phyloP scores from a whole-genome alignment of 192 early-diverging fungal species.

The Coemansia asiatica region DNA sequence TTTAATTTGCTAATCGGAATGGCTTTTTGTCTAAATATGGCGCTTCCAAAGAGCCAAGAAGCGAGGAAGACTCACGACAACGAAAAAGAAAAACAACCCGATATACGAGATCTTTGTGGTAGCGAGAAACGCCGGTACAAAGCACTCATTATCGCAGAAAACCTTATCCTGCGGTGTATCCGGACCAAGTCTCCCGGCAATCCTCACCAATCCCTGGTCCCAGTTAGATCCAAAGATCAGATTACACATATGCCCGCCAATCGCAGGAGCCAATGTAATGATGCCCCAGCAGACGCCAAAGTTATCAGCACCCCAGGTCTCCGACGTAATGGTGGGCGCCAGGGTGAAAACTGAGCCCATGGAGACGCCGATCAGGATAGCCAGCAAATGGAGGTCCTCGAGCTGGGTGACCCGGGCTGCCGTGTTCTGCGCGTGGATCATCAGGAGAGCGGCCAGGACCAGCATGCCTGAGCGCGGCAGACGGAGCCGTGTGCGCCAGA shows the following conservation, averaged over 20 bases:
- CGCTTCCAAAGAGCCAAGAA: conserved; percentile 14
- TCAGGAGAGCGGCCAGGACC: conserved; percentile 27
- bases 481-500: conserved; percentile 43
- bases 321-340: conserved; percentile 50
- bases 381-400: conserved; percentile 37
- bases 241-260: conserved; percentile 67
- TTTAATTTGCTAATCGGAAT: neutral
- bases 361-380: conserved; percentile 41
- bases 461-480: conserved; percentile 46
- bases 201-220: conserved; percentile 45
- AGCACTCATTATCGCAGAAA: conserved; percentile 40
- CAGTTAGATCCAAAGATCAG: conserved; percentile 62
- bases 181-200: conserved; percentile 17
- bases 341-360: conserved; percentile 54
- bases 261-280: conserved; percentile 59
- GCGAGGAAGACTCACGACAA: conserved; percentile 33
- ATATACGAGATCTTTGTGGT: conserved; percentile 31
- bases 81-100: conserved; percentile 34
- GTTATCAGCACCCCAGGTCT: conserved; percentile 57
- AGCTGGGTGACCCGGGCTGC: conserved; percentile 18
- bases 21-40: no score
- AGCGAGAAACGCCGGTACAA: conserved; percentile 42
- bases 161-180: conserved; percentile 13
- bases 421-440: conserved; percentile 42
- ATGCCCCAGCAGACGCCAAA: conserved; percentile 60